Percentiles rank a stretch among this genome's conserved stretches.
Conservation (phyloP, 1,284 basidiomycete genomes). For the Marasmius sp. region DNA sequence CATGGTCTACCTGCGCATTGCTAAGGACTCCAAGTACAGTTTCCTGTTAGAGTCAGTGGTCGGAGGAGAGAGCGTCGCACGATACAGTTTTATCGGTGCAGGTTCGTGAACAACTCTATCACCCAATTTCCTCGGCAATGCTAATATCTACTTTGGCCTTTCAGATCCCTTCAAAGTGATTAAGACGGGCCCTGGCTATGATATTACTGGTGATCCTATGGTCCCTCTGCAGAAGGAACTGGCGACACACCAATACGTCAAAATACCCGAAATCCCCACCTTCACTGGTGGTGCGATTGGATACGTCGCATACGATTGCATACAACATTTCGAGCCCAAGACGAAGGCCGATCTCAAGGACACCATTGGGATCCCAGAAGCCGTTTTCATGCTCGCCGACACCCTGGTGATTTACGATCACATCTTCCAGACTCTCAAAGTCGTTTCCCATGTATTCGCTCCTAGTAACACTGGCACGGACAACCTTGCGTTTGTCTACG, state of each 20-base stretch:
- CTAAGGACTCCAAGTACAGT: slow-evolving; percentile 89
- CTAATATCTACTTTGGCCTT: slow-evolving; percentile 5
- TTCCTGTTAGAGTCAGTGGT: slow-evolving; percentile 93
- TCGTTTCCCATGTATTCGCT: slow-evolving; percentile 93
- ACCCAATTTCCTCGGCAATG: not conserved
- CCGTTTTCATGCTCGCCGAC: slow-evolving; percentile 96
- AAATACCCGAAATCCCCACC: slow-evolving; percentile 88
- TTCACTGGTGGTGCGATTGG: slow-evolving; percentile 99
- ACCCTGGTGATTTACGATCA: slow-evolving; percentile 97
- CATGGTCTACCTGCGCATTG: slow-evolving; percentile 92
- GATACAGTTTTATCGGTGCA: slow-evolving; percentile 96
- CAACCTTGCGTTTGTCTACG: slow-evolving; percentile 78
- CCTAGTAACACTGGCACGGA: slow-evolving; percentile 63
- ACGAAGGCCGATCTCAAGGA: slow-evolving; percentile 76
- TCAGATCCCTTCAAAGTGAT: slow-evolving; percentile 92
- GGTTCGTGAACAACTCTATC: slow-evolving; percentile 52
- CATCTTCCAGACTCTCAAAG: slow-evolving; percentile 91
- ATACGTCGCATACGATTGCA: slow-evolving; percentile 95
- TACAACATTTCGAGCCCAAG: slow-evolving; percentile 96
- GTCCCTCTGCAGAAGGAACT: slow-evolving; percentile 85
- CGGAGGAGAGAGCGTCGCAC: slow-evolving; percentile 87
- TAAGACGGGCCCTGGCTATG: slow-evolving; percentile 85
- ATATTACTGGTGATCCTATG: slow-evolving; percentile 87
- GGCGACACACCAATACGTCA: slow-evolving; percentile 84
- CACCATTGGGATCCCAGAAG: slow-evolving; percentile 85